Evolutionary conservation across 1,284 basidiomycete species (phyloP).

Genomic region (Puccinia hordei): DNA sequence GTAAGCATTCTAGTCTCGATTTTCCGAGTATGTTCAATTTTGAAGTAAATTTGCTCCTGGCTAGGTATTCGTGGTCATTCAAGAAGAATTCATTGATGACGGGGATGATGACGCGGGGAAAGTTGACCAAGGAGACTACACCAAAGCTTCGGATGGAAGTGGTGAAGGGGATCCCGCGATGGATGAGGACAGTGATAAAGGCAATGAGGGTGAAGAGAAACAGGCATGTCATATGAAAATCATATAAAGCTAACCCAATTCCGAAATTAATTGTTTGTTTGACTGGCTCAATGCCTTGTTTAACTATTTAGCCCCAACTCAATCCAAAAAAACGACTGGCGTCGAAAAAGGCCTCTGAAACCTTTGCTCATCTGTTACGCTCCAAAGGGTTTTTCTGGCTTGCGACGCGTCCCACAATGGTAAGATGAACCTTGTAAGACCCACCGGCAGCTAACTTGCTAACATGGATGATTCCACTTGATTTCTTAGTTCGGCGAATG

Average conservation of each 20-base stretch:
- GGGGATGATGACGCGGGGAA: slow-evolving; percentile 50
- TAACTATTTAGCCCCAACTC: slow-evolving; percentile 59
- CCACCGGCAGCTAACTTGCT: background rate
- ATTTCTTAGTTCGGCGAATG: slow-evolving; percentile 60
- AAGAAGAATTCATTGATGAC: slow-evolving; percentile 59
- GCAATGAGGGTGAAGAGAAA: slow-evolving; percentile 30
- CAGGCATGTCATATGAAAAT: slow-evolving; percentile 3
- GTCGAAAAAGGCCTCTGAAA: slow-evolving; percentile 59
- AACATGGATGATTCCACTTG: slow-evolving; percentile 21
- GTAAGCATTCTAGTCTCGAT: slow-evolving; percentile 60
- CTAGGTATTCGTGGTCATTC: slow-evolving; percentile 53
- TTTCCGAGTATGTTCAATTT: slow-evolving; percentile 31
- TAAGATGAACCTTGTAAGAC: background rate
- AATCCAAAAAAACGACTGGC: slow-evolving; percentile 60
- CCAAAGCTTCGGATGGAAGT: slow-evolving; percentile 19
- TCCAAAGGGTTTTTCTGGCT: slow-evolving; percentile 63
- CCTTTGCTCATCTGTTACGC: slow-evolving; percentile 61
- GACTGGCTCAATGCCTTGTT: background rate
- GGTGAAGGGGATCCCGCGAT: background rate
- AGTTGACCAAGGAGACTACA: slow-evolving; percentile 12
- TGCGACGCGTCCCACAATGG: slow-evolving; percentile 56
- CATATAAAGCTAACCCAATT: background rate
- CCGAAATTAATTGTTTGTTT: background rate
- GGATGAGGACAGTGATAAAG: slow-evolving; percentile 30
- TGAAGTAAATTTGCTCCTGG: background rate